Conservation (phyloP, 768 basidiomycete species). For the Suillus paluster region DNA sequence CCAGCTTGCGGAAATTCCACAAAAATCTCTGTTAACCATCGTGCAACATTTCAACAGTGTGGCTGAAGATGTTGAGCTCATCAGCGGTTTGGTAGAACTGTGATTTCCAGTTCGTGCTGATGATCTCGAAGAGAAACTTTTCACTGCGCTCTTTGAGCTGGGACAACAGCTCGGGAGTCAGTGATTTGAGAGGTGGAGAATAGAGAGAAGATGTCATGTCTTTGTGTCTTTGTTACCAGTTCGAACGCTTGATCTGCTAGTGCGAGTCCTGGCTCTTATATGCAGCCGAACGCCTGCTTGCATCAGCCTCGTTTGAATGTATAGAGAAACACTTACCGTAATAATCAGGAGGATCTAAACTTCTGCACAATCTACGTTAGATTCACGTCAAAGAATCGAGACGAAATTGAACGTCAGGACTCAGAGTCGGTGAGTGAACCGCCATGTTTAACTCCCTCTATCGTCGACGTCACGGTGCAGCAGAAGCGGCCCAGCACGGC, state of each 20-base stretch:
- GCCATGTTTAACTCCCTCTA: no score
- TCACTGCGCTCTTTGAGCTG: constrained; percentile 22
- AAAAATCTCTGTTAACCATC: constrained; percentile 1
- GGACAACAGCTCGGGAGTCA: constrained; percentile 17
- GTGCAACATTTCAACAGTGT: not conserved
- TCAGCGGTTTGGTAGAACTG: not conserved
- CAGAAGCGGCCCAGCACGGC: no score
- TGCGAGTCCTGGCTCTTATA: not conserved
- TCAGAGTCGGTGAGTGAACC: no score
- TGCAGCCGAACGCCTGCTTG: not conserved
- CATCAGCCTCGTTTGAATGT: no score
- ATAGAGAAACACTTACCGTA: no score
- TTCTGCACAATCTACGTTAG: no score
- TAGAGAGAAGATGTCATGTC: constrained; percentile 1
- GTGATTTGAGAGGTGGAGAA: constrained; percentile 17
- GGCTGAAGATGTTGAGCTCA: not conserved
- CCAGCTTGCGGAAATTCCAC: constrained; percentile 17
- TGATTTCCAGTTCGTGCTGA: not conserved
- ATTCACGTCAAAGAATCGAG: no score
- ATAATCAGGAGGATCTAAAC: no score
- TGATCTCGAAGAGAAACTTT: not conserved
- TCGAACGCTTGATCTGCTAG: not conserved
- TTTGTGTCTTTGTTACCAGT: not conserved
- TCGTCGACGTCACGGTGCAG: no score
- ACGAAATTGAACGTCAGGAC: no score